These are phyloP conservation scores for Pythium phragmitis DNA, from an alignment of 352 stramenopile species.

Conservation along the genomic window DNA sequence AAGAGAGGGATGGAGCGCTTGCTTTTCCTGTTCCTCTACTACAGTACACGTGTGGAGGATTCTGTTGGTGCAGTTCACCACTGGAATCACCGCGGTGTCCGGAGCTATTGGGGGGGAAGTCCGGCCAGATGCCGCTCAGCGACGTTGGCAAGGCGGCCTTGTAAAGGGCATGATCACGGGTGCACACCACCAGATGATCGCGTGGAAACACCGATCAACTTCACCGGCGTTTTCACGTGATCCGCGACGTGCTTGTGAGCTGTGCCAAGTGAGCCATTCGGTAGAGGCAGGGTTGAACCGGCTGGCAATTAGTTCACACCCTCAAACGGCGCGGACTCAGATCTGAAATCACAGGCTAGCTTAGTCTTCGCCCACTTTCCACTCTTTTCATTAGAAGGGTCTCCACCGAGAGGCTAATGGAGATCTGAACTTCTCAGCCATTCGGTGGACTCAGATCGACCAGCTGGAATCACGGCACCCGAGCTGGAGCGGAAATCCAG, in stretches of 20 bases:
- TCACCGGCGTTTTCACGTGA: too few species aligned
- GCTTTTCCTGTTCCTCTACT: too few species aligned
- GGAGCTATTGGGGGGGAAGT: not conserved
- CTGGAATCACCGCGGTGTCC: not conserved
- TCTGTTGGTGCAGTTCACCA: not conserved
- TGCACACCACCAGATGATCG: constrained; percentile 20
- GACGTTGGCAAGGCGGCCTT: not conserved
- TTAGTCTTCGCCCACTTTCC: not conserved
- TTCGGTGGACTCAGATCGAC: constrained; percentile 8
- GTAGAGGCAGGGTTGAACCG: constrained; percentile 18
- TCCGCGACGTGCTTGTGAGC: too few species aligned
- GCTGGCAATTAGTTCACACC: not conserved
- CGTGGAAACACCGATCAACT: not conserved
- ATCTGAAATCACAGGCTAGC: constrained; percentile 11
- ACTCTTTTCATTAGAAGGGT: too few species aligned
- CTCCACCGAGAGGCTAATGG: constrained; percentile 9
- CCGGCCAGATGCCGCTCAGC: not conserved
- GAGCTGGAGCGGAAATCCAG: constrained; percentile 7
- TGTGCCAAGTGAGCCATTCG: constrained; percentile 10
- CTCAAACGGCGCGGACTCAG: constrained; percentile 3
- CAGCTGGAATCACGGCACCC: constrained; percentile 21
- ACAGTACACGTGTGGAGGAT: not conserved
- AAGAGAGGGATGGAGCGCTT: not conserved
- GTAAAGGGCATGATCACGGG: constrained; percentile 11
- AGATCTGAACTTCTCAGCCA: constrained; percentile 2